Evolutionary conservation across 495 filamentous ascomycete genomes (phyloP).

Genomic region (Aspergillus biplanus): DNA sequence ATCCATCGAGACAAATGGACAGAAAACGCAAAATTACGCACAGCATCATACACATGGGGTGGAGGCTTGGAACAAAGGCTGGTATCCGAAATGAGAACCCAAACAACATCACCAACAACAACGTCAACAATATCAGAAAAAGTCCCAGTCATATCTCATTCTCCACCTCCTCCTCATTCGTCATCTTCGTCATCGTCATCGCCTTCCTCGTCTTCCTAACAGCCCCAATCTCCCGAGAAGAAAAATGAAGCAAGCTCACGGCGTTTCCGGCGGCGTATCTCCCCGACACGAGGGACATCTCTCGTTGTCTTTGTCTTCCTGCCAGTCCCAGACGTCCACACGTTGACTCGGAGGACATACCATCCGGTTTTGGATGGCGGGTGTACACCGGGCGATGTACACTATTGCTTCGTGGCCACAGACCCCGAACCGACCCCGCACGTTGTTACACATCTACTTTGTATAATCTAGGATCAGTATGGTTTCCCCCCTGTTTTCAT

Average conservation of each 20-base stretch:
- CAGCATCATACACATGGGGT: constrained; percentile 29
- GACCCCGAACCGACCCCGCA: constrained; percentile 25
- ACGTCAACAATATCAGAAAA: not conserved
- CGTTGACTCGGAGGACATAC: constrained; percentile 28
- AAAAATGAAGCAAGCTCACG: constrained; percentile 11
- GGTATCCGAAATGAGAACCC: constrained; percentile 16
- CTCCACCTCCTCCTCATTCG: not conserved
- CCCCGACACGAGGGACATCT: constrained; percentile 26
- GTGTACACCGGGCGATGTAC: constrained; percentile 27
- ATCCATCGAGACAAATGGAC: constrained; percentile 24
- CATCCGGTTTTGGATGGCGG: constrained; percentile 25
- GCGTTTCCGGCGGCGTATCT: constrained; percentile 28
- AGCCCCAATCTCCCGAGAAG: not conserved
- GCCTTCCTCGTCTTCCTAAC: not conserved
- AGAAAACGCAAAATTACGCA: constrained; percentile 22
- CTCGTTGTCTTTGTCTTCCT: constrained; percentile 27
- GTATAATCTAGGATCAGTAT: not conserved
- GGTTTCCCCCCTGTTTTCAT: not conserved
- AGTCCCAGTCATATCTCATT: not conserved
- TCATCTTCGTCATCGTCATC: not conserved
- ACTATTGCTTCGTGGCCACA: constrained; percentile 30
- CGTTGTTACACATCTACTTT: constrained; percentile 27
- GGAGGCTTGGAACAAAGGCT: constrained; percentile 25
- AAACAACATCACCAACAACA: not conserved
- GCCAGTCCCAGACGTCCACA: constrained; percentile 30